A percentile compares a stretch with the other conserved stretches of the same genome.
Evolutionary conservation across 768 basidiomycete species (phyloP).

Genomic region (Scleroderma bovista): DNA sequence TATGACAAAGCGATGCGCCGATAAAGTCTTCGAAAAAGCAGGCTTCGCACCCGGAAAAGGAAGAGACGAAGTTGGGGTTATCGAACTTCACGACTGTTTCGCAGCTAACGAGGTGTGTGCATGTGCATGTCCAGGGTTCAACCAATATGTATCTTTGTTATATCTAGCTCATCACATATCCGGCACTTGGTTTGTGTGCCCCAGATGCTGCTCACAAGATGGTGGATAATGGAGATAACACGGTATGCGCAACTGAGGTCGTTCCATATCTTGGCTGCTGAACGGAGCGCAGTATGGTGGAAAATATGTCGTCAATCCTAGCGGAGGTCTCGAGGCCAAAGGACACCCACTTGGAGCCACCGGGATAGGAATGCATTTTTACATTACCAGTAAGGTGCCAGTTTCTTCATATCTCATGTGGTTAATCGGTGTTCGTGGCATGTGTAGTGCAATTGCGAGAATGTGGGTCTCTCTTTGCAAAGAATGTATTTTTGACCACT

Average conservation of each 20-base stretch:
- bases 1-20: conserved; percentile 67
- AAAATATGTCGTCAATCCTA: conserved; percentile 80
- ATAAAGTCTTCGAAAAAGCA: conserved; percentile 65
- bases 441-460: conserved; percentile 65
- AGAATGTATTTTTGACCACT: not conserved
- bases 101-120: conserved; percentile 65
- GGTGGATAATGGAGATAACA: conserved; percentile 74
- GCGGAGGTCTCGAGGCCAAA: conserved; percentile 84
- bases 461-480: conserved; percentile 35
- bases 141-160: not conserved
- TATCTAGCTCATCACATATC: conserved; percentile 69
- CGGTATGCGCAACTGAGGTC: conserved; percentile 38
- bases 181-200: conserved; percentile 69
- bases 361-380: conserved; percentile 84
- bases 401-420: not conserved
- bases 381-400: conserved; percentile 59
- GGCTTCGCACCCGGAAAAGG: conserved; percentile 59
- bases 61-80: conserved; percentile 71
- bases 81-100: conserved; percentile 87
- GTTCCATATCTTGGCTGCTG: not conserved
- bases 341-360: conserved; percentile 84
- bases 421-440: conserved; percentile 1
- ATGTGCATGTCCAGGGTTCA: not conserved
- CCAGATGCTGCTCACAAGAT: conserved; percentile 65
- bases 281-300: conserved; percentile 59